These are phyloP conservation scores for Cystobasidiopsis lactophilus DNA, from an alignment of 768 basidiomycete species.

Conservation along the genomic window DNA sequence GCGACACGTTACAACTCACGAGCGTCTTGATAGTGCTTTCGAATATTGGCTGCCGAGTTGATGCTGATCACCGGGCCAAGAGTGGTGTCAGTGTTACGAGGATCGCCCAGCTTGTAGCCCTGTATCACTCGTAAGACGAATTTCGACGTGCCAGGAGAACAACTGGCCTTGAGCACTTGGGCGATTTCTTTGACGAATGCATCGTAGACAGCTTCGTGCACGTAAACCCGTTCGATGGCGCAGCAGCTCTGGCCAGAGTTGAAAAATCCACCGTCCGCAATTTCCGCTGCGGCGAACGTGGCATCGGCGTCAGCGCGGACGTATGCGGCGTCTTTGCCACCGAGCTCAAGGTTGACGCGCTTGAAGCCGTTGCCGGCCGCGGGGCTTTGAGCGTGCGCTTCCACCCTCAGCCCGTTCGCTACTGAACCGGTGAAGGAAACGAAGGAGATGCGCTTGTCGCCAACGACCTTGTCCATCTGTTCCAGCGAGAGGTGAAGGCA, in stretches of 20 bases:
- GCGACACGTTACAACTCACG: too few species aligned
- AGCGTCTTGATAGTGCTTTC: conserved; percentile 69
- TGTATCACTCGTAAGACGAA: conserved; percentile 23
- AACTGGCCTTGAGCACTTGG: conserved; percentile 44
- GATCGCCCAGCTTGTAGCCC: conserved; percentile 72
- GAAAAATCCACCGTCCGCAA: conserved; percentile 88
- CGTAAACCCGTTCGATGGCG: conserved; percentile 86
- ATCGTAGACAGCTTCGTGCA: conserved; percentile 64
- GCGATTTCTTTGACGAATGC: conserved; percentile 52
- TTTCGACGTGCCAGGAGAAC: background rate
- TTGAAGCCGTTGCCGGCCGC: conserved; percentile 39
- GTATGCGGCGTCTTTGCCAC: conserved; percentile 95
- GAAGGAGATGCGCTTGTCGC: conserved; percentile 49
- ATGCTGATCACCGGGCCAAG: conserved; percentile 84
- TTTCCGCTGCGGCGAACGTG: conserved; percentile 55
- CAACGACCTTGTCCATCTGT: conserved; percentile 39
- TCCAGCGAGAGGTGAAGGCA: conserved; percentile 49
- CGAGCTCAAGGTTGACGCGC: conserved; percentile 37
- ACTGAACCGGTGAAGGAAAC: conserved; percentile 85
- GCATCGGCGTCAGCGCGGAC: conserved; percentile 47
- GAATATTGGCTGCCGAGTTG: conserved; percentile 60
- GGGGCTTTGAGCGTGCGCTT: conserved; percentile 38
- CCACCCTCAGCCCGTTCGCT: conserved; percentile 47
- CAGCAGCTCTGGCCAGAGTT: conserved; percentile 98
- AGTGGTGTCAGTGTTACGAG: conserved; percentile 46